Conservation (phyloP, 257 asterid species). For the Coffea eugenioides region DNA sequence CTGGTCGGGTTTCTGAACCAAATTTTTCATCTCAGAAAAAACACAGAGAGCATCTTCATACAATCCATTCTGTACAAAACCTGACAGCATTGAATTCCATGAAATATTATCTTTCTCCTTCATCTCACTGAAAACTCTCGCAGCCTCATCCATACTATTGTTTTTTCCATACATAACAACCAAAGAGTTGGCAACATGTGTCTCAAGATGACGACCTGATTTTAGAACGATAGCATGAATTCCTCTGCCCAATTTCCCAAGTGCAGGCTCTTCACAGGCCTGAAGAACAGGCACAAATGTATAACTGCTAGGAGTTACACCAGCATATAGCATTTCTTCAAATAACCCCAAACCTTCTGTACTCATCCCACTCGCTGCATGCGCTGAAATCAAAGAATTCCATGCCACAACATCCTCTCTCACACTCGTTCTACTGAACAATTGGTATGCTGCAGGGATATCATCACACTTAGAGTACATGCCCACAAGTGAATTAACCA, state of each 20-base stretch:
- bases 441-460: conserved; percentile 35
- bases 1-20: conserved; percentile 49
- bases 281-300: conserved; percentile 78
- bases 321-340: conserved; percentile 40
- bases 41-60: conserved; percentile 42
- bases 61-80: conserved; percentile 57
- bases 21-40: conserved; percentile 40
- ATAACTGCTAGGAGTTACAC: conserved; percentile 55
- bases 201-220: conserved; percentile 34
- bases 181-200: conserved; percentile 67
- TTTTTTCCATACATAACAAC: conserved; percentile 61
- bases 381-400: conserved; percentile 72
- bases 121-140: conserved; percentile 38
- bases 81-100: conserved; percentile 80
- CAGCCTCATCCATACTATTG: conserved; percentile 54
- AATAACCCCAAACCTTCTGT: conserved; percentile 50
- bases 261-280: conserved; percentile 50
- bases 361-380: conserved; percentile 38
- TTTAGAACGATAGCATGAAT: conserved; percentile 55
- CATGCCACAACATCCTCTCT: conserved; percentile 61
- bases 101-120: conserved; percentile 58
- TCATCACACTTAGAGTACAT: conserved; percentile 59
- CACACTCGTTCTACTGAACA: conserved; percentile 44
- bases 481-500: conserved; percentile 58
- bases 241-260: conserved; percentile 47